A percentile compares a stretch with the other conserved stretches of the same genome.
These are phyloP conservation scores for Nannochloropsis salina DNA, from an alignment of 108 stramenopile genomes.

Conservation along the genomic window DNA sequence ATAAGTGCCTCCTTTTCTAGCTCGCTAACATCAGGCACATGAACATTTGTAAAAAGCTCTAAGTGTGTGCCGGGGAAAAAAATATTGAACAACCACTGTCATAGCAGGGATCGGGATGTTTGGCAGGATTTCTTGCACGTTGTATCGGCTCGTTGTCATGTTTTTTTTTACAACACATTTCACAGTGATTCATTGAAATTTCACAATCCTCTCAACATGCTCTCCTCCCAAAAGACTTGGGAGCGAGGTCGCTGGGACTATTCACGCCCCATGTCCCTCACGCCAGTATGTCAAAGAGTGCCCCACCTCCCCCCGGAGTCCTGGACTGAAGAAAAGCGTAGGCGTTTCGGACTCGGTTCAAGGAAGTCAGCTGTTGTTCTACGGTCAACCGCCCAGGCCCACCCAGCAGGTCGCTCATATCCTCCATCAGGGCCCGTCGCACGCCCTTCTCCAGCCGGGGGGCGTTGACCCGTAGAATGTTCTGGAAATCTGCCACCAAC, in stretches of 20 bases:
- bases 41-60: too few relatives aligned
- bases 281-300: background rate
- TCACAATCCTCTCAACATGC: too few relatives aligned
- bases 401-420: conserved; percentile 26
- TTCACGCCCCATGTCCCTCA: background rate
- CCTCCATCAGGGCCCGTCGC: conserved; percentile 7
- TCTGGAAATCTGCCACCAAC: conserved; percentile 22
- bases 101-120: too few relatives aligned
- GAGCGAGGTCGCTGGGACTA: too few relatives aligned
- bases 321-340: conserved; percentile 23
- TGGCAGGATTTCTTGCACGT: too few relatives aligned
- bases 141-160: too few relatives aligned
- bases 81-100: too few relatives aligned
- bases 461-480: conserved; percentile 19
- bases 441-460: conserved; percentile 11
- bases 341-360: conserved; percentile 7
- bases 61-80: too few relatives aligned
- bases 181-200: too few relatives aligned
- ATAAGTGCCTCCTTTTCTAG: background rate
- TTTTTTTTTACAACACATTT: too few relatives aligned
- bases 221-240: too few relatives aligned
- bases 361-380: conserved; percentile 18
- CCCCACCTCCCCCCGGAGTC: background rate
- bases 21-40: too few relatives aligned
- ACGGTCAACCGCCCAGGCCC: background rate